Evolutionary conservation across 1,284 basidiomycete genomes (phyloP).

Genomic region (Marasmius fiardii): DNA sequence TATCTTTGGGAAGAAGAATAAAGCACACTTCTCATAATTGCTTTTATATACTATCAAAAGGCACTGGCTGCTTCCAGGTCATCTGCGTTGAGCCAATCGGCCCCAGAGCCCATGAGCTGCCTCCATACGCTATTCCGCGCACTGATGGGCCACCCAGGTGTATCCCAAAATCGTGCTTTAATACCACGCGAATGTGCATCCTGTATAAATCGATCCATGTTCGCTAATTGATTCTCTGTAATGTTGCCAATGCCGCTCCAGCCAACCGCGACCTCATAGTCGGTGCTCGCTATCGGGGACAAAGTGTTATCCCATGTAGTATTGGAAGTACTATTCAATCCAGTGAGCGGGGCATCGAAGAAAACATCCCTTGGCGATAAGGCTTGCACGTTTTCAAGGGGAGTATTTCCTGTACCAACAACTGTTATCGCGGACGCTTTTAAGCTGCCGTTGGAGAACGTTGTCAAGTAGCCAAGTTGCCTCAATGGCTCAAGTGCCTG

Average conservation of each 20-base stretch:
- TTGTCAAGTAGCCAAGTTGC: constrained; percentile 42
- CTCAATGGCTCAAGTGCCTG: constrained; percentile 46
- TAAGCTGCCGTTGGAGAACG: constrained; percentile 38
- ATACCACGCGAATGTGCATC: constrained; percentile 45
- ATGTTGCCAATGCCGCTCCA: constrained; percentile 47
- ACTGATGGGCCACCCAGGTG: constrained; percentile 45
- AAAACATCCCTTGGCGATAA: constrained; percentile 47
- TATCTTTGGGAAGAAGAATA: constrained; percentile 25
- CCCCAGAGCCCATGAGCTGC: constrained; percentile 38
- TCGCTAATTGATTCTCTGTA: constrained; percentile 31
- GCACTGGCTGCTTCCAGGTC: constrained; percentile 41
- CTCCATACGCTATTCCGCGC: constrained; percentile 43
- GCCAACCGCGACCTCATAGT: constrained; percentile 43
- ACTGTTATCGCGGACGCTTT: constrained; percentile 38
- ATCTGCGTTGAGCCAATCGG: constrained; percentile 55
- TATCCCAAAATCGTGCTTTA: constrained; percentile 50
- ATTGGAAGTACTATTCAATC: constrained; percentile 33
- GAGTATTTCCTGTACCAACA: constrained; percentile 55
- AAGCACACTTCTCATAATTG: constrained; percentile 16
- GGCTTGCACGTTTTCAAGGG: constrained; percentile 42
- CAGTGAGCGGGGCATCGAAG: constrained; percentile 49
- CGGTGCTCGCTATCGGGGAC: constrained; percentile 48
- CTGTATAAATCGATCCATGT: constrained; percentile 33
- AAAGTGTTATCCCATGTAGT: constrained; percentile 39
- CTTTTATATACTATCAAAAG: background rate